These are phyloP conservation scores for Maudiozyma humilis DNA, from an alignment of 1,139 yeast genomes.

Conservation along the genomic window DNA sequence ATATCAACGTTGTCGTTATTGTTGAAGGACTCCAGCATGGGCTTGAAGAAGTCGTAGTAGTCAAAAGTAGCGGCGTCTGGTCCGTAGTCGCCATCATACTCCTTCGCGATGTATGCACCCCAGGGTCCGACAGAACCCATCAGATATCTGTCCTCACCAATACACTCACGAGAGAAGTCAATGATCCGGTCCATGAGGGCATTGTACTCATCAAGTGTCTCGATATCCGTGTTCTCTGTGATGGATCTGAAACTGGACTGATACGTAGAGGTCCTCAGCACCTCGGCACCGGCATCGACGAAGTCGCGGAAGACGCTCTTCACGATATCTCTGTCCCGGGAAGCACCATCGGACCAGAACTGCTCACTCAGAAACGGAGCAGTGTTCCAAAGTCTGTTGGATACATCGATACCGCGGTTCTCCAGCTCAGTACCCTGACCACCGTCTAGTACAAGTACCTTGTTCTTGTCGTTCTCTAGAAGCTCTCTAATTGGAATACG, in stretches of 20 bases:
- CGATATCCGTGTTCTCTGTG: conserved; percentile 18
- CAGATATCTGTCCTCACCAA: conserved; percentile 31
- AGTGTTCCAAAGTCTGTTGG: conserved; percentile 33
- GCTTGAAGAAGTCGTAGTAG: conserved; percentile 21
- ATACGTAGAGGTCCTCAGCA: conserved; percentile 53
- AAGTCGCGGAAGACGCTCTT: conserved; percentile 44
- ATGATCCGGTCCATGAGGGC: conserved; percentile 22
- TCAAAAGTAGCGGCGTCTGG: conserved; percentile 20
- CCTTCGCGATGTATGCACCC: conserved; percentile 52
- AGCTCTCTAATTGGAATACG: conserved; percentile 6
- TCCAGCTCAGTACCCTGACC: conserved; percentile 41
- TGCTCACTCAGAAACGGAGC: conserved; percentile 34
- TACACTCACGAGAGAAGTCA: conserved; percentile 23
- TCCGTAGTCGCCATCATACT: conserved; percentile 53
- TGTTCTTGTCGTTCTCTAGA: conserved; percentile 8
- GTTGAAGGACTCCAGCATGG: conserved; percentile 25
- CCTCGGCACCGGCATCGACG: conserved; percentile 48
- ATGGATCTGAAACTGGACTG: conserved; percentile 39
- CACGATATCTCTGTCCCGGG: conserved; percentile 39
- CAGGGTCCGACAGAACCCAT: conserved; percentile 69
- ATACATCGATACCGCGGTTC: conserved; percentile 31
- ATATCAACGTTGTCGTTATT: conserved; percentile 20
- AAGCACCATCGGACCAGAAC: conserved; percentile 19
- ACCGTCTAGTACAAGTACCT: conserved; percentile 35
- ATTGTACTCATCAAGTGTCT: conserved; percentile 28